Conservation (phyloP, 805 yeast genomes). For the Nakazawaea wickerhamii region DNA sequence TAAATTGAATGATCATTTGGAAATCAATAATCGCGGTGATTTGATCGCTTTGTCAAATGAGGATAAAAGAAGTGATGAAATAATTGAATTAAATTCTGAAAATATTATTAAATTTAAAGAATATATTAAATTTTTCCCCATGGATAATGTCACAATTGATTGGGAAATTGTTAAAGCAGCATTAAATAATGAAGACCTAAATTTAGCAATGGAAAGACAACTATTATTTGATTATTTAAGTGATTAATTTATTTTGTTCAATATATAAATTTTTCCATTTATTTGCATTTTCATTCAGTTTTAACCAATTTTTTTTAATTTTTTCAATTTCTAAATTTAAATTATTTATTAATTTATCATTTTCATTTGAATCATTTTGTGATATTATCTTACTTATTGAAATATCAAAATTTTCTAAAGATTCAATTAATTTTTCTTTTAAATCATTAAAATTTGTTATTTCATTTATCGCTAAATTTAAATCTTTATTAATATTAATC, state of each 20-base stretch:
- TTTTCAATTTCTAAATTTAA: constrained; percentile 14
- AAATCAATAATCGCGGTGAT: background rate
- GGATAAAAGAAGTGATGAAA: background rate
- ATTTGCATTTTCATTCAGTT: constrained; percentile 22
- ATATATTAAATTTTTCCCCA: background rate
- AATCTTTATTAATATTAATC: background rate
- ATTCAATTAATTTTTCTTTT: constrained; percentile 10
- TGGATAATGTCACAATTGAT: background rate
- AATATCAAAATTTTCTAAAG: constrained; percentile 18
- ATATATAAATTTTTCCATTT: constrained; percentile 21
- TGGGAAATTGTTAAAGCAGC: constrained; percentile 7
- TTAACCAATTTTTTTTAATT: constrained; percentile 14
- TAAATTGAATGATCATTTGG: background rate
- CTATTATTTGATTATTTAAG: background rate
- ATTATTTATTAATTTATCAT: background rate
- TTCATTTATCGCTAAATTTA: background rate
- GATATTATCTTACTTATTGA: background rate
- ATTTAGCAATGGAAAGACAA: background rate
- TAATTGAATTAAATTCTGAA: background rate
- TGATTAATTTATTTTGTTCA: background rate
- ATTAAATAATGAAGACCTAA: background rate
- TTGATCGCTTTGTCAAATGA: background rate
- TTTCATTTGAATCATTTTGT: background rate
- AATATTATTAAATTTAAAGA: background rate
- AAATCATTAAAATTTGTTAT: constrained; percentile 11